These are phyloP conservation scores for Eimeria tenella DNA, from an alignment of 169 alveolate species.

Conservation along the genomic window DNA sequence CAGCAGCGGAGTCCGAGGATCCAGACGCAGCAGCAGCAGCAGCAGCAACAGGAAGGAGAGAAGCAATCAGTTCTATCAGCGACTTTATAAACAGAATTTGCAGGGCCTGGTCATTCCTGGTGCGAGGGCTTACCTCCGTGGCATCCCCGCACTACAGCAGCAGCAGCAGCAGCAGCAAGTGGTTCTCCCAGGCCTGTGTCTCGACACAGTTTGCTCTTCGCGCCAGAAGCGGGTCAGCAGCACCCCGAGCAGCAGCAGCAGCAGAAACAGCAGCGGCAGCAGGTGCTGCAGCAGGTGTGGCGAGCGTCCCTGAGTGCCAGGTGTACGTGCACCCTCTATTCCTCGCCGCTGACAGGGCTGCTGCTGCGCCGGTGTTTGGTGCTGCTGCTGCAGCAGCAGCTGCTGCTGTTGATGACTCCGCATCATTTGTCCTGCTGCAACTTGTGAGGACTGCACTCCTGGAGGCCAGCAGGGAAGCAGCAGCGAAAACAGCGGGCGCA, in stretches of 20 bases:
- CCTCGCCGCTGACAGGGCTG: conserved; percentile 59
- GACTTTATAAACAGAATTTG: neutral
- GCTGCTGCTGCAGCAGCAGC: conserved; percentile 53
- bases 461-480: conserved; percentile 25
- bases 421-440: conserved; percentile 23
- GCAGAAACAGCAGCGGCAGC: conserved; percentile 22
- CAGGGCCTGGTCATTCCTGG: conserved; percentile 24
- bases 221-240: neutral
- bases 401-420: neutral
- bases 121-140: conserved; percentile 44
- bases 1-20: neutral
- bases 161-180: conserved; percentile 3
- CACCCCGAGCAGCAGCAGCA: neutral
- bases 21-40: conserved; percentile 49
- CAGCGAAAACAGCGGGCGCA: conserved; percentile 26
- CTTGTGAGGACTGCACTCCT: conserved; percentile 19
- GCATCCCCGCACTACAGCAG: conserved; percentile 13
- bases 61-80: neutral
- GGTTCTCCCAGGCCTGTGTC: conserved; percentile 43
- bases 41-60: conserved; percentile 17
- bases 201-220: conserved; percentile 27
- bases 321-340: conserved; percentile 43
- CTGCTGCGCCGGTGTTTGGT: conserved; percentile 41
- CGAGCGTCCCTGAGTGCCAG: neutral
- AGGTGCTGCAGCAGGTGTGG: neutral